Evolutionary conservation across 2,329 filamentous ascomycete species (phyloP).

Genomic region (Cordyceps sp.): DNA sequence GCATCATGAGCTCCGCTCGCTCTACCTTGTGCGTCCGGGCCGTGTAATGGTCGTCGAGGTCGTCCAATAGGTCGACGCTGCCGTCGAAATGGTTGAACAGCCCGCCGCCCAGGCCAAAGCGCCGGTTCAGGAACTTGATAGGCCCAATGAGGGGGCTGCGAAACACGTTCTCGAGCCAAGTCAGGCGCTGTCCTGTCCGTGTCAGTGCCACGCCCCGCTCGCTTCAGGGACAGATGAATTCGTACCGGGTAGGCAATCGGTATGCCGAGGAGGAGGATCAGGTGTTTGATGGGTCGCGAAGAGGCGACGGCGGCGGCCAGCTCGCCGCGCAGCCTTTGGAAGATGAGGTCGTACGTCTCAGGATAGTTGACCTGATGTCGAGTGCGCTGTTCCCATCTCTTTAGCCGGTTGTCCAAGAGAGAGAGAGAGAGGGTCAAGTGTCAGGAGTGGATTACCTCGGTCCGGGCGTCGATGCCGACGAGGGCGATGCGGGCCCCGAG

Average conservation of each 20-base stretch:
- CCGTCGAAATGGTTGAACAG: slow-evolving; percentile 93
- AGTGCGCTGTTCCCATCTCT: slow-evolving; percentile 38
- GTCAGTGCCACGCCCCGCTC: too few relatives aligned
- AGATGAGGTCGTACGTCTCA: slow-evolving; percentile 74
- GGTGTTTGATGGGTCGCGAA: slow-evolving; percentile 68
- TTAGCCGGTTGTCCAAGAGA: neutral
- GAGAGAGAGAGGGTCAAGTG: slow-evolving; percentile 10
- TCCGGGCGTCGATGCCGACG: slow-evolving; percentile 80
- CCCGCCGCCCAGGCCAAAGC: slow-evolving; percentile 70
- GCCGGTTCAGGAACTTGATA: slow-evolving; percentile 75
- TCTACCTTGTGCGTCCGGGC: slow-evolving; percentile 83
- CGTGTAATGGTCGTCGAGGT: slow-evolving; percentile 92
- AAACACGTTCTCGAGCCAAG: slow-evolving; percentile 93
- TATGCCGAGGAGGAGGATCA: slow-evolving; percentile 77
- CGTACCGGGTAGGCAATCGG: slow-evolving; percentile 67
- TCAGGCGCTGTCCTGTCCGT: slow-evolving; percentile 45
- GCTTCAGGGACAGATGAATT: too few relatives aligned
- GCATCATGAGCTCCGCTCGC: slow-evolving; percentile 60
- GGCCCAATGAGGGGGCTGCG: slow-evolving; percentile 74
- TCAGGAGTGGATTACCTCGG: too few relatives aligned
- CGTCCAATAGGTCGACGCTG: slow-evolving; percentile 80
- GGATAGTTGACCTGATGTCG: slow-evolving; percentile 90
- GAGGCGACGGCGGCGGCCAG: slow-evolving; percentile 48
- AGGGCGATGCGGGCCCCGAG: slow-evolving; percentile 74
- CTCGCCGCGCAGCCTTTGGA: slow-evolving; percentile 58